A percentile compares a stretch with the other conserved stretches of the same genome.
Evolutionary conservation across 2,329 filamentous ascomycete species (phyloP).

Genomic region (Teratosphaeria nubilosa): DNA sequence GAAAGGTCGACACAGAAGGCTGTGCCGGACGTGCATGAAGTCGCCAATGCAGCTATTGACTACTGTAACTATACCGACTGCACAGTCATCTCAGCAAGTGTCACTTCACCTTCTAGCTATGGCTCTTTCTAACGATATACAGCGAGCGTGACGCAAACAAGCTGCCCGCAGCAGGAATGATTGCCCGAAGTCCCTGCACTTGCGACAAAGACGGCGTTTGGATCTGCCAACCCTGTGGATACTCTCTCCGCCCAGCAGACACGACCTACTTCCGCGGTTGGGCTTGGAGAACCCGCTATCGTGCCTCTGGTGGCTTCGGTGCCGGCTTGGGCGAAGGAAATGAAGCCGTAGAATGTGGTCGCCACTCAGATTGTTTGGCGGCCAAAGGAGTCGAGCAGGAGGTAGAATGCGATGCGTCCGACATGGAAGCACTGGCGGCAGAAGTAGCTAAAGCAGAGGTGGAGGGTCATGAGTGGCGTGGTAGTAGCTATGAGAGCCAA

Average conservation of each 20-base stretch:
- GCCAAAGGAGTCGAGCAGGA: constrained; percentile 72
- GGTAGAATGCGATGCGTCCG: constrained; percentile 74
- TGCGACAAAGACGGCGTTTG: constrained; percentile 56
- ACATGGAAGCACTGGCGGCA: constrained; percentile 44
- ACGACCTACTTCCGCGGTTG: constrained; percentile 59
- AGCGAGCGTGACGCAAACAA: neutral
- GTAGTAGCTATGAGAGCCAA: constrained; percentile 68
- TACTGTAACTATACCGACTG: constrained; percentile 23
- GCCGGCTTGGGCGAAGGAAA: constrained; percentile 82
- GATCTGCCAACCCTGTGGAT: constrained; percentile 78
- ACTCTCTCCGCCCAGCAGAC: constrained; percentile 52
- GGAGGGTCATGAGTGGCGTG: constrained; percentile 36
- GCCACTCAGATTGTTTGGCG: constrained; percentile 65
- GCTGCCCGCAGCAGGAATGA: neutral
- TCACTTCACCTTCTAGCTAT: neutral
- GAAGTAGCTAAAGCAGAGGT: constrained; percentile 20
- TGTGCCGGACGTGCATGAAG: constrained; percentile 66
- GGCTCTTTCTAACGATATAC: neutral
- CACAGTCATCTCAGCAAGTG: neutral
- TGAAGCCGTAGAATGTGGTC: constrained; percentile 78
- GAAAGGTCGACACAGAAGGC: constrained; percentile 65
- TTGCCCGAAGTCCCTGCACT: constrained; percentile 38
- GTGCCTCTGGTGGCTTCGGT: constrained; percentile 67
- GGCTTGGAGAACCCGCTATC: constrained; percentile 81
- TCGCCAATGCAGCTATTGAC: constrained; percentile 50